Conservation (phyloP, 1,139 yeast genomes). For the Nakaseomyces bracarensis region DNA sequence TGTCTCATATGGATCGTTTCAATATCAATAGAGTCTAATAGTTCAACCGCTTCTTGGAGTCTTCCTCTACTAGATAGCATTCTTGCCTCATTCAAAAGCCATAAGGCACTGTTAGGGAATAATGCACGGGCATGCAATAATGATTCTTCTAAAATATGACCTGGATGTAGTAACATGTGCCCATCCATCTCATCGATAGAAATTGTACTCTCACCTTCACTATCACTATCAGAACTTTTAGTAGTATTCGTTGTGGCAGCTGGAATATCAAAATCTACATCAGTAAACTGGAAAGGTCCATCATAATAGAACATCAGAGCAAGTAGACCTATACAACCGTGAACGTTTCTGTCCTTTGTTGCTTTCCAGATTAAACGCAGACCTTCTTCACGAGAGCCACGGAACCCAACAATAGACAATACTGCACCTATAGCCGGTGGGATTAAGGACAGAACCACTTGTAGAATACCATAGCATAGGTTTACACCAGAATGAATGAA, state of each 20-base stretch:
- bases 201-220: slow-evolving; percentile 11
- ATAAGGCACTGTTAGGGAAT: slow-evolving; percentile 83
- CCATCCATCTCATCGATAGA: slow-evolving; percentile 32
- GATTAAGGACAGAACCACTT: slow-evolving; percentile 78
- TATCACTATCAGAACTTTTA: slow-evolving; percentile 5
- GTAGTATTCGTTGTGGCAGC: slow-evolving; percentile 9
- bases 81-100: slow-evolving; percentile 88
- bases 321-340: slow-evolving; percentile 81
- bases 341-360: slow-evolving; percentile 66
- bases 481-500: slow-evolving; percentile 89
- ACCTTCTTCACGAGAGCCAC: slow-evolving; percentile 78
- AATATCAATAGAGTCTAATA: slow-evolving; percentile 67
- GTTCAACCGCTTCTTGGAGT: slow-evolving; percentile 53
- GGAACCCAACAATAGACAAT: slow-evolving; percentile 82
- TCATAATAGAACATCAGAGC: slow-evolving; percentile 82
- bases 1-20: slow-evolving; percentile 74
- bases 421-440: slow-evolving; percentile 91
- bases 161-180: slow-evolving; percentile 45
- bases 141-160: slow-evolving; percentile 41
- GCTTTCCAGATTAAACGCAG: slow-evolving; percentile 83
- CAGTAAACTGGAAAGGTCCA: slow-evolving; percentile 91
- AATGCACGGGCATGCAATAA: slow-evolving; percentile 55
- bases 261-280: slow-evolving; percentile 70
- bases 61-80: slow-evolving; percentile 75
- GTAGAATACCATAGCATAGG: slow-evolving; percentile 83